Conservation (phyloP, 768 basidiomycete genomes). For the Coprinopsis sp. region DNA sequence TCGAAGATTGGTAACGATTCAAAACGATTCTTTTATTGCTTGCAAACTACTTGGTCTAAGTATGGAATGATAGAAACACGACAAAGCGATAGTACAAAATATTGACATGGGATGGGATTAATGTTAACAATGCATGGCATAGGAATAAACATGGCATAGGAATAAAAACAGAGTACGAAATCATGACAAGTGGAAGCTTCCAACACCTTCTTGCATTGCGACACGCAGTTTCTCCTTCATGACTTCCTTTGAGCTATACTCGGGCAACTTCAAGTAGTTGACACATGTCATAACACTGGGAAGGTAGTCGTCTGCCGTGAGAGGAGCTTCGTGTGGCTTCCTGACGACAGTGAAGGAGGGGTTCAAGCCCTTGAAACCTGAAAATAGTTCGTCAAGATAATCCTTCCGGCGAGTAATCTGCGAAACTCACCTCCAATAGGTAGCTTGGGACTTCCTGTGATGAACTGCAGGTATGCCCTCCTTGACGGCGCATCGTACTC, state of each 20-base stretch:
- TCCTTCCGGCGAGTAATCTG: no score
- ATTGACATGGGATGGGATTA: background rate
- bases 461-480: slow-evolving; percentile 91
- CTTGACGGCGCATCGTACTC: slow-evolving; percentile 69
- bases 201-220: slow-evolving; percentile 92
- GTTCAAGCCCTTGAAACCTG: slow-evolving; percentile 92
- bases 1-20: background rate
- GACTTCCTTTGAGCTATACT: slow-evolving; percentile 84
- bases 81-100: slow-evolving; percentile 6
- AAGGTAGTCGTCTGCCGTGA: slow-evolving; percentile 89
- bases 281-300: slow-evolving; percentile 99
- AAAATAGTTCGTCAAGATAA: no score
- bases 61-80: slow-evolving; percentile 3
- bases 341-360: slow-evolving; percentile 95
- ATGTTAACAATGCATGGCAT: background rate
- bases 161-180: slow-evolving; percentile 10
- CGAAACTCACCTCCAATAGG: slow-evolving; percentile 89
- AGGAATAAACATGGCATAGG: slow-evolving; percentile 3
- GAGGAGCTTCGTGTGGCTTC: slow-evolving; percentile 89
- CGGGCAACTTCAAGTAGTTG: slow-evolving; percentile 93
- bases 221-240: slow-evolving; percentile 78
- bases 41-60: background rate
- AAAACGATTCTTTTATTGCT: no score
- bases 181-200: slow-evolving; percentile 96
- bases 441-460: slow-evolving; percentile 94